A percentile compares a stretch with the other conserved stretches of the same genome.
Conservation (phyloP, 1,284 basidiomycete genomes). For the Fomitiporia mediterranea region DNA sequence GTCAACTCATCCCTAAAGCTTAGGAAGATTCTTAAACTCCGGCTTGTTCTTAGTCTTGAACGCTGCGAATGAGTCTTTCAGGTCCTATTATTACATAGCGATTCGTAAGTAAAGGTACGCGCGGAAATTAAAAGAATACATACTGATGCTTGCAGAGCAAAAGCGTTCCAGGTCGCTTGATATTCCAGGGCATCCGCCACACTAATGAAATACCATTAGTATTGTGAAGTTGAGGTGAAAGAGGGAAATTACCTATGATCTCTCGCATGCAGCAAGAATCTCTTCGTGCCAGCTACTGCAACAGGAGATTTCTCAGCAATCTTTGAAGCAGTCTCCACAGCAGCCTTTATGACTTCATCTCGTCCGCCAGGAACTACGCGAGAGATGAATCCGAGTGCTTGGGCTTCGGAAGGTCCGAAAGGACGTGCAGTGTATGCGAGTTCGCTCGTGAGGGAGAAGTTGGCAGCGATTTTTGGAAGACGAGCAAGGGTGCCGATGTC, state of each 20-base stretch:
- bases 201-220: constrained; percentile 33
- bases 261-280: constrained; percentile 64
- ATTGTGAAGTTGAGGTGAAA: not conserved
- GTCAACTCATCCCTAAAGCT: no score
- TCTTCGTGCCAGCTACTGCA: constrained; percentile 80
- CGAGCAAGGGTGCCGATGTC: constrained; percentile 89
- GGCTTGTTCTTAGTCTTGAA: constrained; percentile 27
- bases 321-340: constrained; percentile 59
- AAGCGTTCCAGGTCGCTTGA: constrained; percentile 74
- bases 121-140: constrained; percentile 23
- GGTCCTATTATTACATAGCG: constrained; percentile 24
- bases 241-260: constrained; percentile 60
- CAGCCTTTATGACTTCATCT: constrained; percentile 52
- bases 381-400: constrained; percentile 73
- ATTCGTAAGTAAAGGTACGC: not conserved
- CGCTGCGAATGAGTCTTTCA: constrained; percentile 25
- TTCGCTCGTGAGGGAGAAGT: constrained; percentile 76
- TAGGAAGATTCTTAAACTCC: constrained; percentile 20
- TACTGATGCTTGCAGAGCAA: constrained; percentile 67
- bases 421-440: constrained; percentile 73
- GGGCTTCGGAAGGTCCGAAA: constrained; percentile 72
- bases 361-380: constrained; percentile 66
- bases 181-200: constrained; percentile 79
- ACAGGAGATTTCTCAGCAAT: constrained; percentile 82
- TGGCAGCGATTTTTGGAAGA: constrained; percentile 78